Evolutionary conservation across 257 asterid genomes (phyloP), one percentile per base, ranked within the genome.

Genomic region (Nicotiana tomentosiformis): DNA sequence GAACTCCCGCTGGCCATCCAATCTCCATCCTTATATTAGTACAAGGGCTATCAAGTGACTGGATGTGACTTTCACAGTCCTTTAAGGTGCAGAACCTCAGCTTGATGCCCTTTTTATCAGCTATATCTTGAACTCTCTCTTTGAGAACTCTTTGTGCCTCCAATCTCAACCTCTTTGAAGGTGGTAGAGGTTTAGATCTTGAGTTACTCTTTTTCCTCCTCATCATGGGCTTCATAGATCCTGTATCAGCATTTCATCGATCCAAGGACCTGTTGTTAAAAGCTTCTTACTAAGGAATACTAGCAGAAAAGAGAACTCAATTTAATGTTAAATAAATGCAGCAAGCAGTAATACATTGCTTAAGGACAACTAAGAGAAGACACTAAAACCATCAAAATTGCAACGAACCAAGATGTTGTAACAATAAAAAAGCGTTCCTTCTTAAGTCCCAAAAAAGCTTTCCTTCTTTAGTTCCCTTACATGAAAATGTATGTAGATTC

Each of bases 61-160:
- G 97, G 89, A 93, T 90, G 90, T 93, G 98, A 85, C 35, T 90
- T 90, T 93, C 99, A 86, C 99, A 96, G 77, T 94, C 99, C 91
- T 96, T 94, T 83, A 93, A 86, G 77, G 92, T 89, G 92, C 99
- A 96, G 83, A 96, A 96, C 82, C 98, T 93, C 92, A 96, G 85
- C 87, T 96, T 96, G 85, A 96, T 90, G 85, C 98, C 98, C 88
- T 96, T 96, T 87, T 93, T 94, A 83, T 94, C 99, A 49, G 99
- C 99, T 77, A 94, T 96, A 67, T 94, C 97, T 86, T 96, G 99
- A 88, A 96, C 98, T 90, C 96, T 90, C 86, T 93, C 98, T 89
- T 94, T 96, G 53, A 96, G 93, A 74, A 96, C 98, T 90, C 99
- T 93, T 83, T 94, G 98, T 53, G 99, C 99, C 89, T 96, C 98